Evolutionary conservation across 2,329 filamentous ascomycete species (phyloP), one percentile per base, ranked within the genome.

Genomic region (Camillea tinctor): DNA sequence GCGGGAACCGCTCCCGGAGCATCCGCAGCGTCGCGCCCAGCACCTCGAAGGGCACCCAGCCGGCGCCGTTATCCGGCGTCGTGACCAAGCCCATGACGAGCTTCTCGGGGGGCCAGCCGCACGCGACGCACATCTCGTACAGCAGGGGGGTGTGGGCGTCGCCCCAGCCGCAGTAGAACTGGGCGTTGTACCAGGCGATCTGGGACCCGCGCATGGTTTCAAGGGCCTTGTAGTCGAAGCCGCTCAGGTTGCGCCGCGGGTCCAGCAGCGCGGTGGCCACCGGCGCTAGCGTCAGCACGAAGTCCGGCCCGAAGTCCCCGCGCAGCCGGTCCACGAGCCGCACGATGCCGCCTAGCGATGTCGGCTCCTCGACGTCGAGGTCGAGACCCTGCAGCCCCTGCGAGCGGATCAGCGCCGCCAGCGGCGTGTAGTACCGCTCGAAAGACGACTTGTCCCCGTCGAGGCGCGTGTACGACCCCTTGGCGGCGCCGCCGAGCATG

Each of bases 151-250:
- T 83, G 24, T 81, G 77, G 1, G 87, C 85, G 54, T 87, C 86
- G 4, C 90, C 89, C 91, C 91, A 94, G 1, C 90, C 90, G 69
- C 90, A 92, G 77, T 95, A 94, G 73, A 94, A 93, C 69, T 94
- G 91, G 13, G 88, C 81, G 68, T 94, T 93, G 71, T 94, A 94
- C 89, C 90, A 95, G 1, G 82, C 83, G 21, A 94, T 89, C 62
- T 88, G 81, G 17, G 73, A 71, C 0, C 87, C 87, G 21, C 86
- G 79, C 74, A 83, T 79, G 24, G 81, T 81, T 72, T 94, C 90
- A 5, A 94, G 79, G 44, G 86, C 81, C 26, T 85, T 81, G 72
- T 95, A 93, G 67, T 86, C 84, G 72, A 94, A 94, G 0, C 91
- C 91, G 52, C 86, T 90, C 1, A 95, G 78, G 72, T 90, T 88